These are phyloP conservation scores for Aspergillus oerlinghausenensis DNA, from an alignment of 2,329 filamentous ascomycete species.

Conservation along the genomic window DNA sequence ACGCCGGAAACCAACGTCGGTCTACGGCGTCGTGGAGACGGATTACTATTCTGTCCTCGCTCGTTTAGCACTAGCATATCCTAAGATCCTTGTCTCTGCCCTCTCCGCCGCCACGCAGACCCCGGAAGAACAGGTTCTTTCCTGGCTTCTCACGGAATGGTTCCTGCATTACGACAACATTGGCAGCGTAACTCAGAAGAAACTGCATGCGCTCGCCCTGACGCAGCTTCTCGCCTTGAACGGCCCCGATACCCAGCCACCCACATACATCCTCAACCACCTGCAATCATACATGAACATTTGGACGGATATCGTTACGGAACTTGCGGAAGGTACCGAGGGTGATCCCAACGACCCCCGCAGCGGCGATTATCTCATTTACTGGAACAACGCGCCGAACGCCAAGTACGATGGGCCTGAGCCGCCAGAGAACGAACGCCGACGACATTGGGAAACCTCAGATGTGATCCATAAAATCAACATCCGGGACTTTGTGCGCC, in stretches of 20 bases:
- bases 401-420: conserved; percentile 32
- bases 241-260: conserved; percentile 32
- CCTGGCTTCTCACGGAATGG: conserved; percentile 47
- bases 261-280: conserved; percentile 38
- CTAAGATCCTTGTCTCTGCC: conserved; percentile 59
- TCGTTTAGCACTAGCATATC: conserved; percentile 69
- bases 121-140: conserved; percentile 31
- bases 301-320: conserved; percentile 45
- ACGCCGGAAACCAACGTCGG: conserved; percentile 61
- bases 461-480: conserved; percentile 43
- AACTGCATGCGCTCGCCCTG: conserved; percentile 43
- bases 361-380: conserved; percentile 39
- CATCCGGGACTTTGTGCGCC: conserved; percentile 41
- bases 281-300: conserved; percentile 44
- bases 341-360: conserved; percentile 31
- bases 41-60: conserved; percentile 83
- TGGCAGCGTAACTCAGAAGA: conserved; percentile 43
- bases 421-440: conserved; percentile 39
- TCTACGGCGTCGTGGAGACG: conserved; percentile 72
- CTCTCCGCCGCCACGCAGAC: conserved; percentile 36
- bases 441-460: conserved; percentile 35
- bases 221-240: conserved; percentile 42
- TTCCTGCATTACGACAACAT: conserved; percentile 47
- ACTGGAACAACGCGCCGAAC: conserved; percentile 32
- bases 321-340: conserved; percentile 39